Percentiles rank a stretch among this genome's conserved stretches.
Conservation (phyloP, 164 flowering plant species). For the Saururus chinensis region DNA sequence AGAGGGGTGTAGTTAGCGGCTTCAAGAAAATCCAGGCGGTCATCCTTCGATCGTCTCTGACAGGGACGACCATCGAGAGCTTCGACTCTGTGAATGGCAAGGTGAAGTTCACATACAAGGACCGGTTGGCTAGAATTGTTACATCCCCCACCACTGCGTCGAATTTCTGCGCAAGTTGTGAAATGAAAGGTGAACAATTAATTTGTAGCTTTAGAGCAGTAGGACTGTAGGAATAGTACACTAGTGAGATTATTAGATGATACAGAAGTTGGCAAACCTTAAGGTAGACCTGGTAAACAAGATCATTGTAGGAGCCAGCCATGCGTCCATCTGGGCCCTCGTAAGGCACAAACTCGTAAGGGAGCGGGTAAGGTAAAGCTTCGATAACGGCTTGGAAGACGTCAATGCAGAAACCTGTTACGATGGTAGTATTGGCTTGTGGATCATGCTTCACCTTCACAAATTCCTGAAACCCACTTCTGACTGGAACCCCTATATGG, state of each 20-base stretch:
- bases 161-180: slow-evolving; percentile 8
- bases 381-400: slow-evolving; percentile 13
- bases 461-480: slow-evolving; percentile 14
- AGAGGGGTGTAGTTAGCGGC: slow-evolving; percentile 32
- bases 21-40: slow-evolving; percentile 31
- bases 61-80: slow-evolving; percentile 32
- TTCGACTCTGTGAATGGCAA: slow-evolving; percentile 38
- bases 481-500: slow-evolving; percentile 29
- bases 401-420: slow-evolving; percentile 19
- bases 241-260: too few relatives aligned
- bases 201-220: too few relatives aligned
- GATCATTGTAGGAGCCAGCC: slow-evolving; percentile 18
- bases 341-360: slow-evolving; percentile 19
- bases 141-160: slow-evolving; percentile 44
- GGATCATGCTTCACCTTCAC: slow-evolving; percentile 10
- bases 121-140: slow-evolving; percentile 30
- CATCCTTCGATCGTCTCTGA: slow-evolving; percentile 10
- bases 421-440: slow-evolving; percentile 1
- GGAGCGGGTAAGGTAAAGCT: slow-evolving; percentile 13
- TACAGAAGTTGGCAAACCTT: too few relatives aligned
- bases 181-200: too few relatives aligned
- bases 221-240: too few relatives aligned
- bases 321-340: slow-evolving; percentile 5
- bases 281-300: slow-evolving; percentile 23
- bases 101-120: slow-evolving; percentile 32